Evolutionary conservation across 2,329 filamentous ascomycete genomes (phyloP).

Genomic region (Fusarium compactum): DNA sequence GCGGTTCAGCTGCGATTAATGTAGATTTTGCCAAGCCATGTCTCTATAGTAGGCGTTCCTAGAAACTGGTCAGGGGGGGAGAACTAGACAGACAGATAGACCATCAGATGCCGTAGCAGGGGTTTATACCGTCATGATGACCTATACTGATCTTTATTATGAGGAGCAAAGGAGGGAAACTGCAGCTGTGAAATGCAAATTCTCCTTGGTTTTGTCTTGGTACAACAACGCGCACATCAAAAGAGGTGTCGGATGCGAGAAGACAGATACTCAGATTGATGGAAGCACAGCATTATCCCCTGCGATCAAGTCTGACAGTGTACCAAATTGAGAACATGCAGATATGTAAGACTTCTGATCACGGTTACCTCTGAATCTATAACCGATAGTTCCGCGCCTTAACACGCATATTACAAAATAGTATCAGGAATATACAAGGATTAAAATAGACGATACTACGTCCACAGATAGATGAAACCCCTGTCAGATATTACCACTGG

Average conservation of each 20-base stretch:
- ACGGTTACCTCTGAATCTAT: not conserved
- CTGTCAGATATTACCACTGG: not conserved
- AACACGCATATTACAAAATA: not conserved
- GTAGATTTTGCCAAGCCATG: constrained; percentile 10
- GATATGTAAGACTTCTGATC: not conserved
- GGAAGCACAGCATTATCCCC: constrained; percentile 19
- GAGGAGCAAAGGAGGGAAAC: not conserved
- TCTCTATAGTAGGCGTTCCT: not conserved
- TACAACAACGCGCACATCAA: constrained; percentile 27
- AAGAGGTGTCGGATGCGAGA: constrained; percentile 42
- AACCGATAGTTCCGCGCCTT: not conserved
- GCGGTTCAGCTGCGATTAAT: constrained; percentile 17
- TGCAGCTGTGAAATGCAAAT: constrained; percentile 22
- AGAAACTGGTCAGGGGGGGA: not conserved
- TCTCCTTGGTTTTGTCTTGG: constrained; percentile 17
- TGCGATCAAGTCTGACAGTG: not conserved
- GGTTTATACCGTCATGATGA: not conserved
- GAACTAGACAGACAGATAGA: not conserved
- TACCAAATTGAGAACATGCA: not conserved
- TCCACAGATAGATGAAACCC: constrained; percentile 12
- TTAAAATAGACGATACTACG: not conserved
- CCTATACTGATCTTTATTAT: not conserved
- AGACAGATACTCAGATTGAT: not conserved
- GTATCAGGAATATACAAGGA: constrained; percentile 5
- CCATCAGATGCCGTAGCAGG: not conserved